A percentile compares a stretch with the other conserved stretches of the same genome.
phyloP scores from a whole-genome alignment of 108 stramenopile species.

The Heterococcus sp. region DNA sequence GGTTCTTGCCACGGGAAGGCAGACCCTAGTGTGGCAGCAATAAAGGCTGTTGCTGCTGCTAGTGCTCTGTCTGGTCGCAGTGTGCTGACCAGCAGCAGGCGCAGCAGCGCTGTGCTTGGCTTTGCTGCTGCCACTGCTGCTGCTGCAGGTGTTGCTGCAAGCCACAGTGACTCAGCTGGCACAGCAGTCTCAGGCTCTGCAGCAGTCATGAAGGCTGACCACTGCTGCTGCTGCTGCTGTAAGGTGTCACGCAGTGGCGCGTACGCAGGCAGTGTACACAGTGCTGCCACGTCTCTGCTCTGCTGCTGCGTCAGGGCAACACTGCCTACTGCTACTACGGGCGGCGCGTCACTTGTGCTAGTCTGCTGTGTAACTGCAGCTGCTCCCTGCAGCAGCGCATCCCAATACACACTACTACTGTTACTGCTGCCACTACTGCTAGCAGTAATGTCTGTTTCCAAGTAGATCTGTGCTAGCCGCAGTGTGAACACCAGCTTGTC shows the following conservation, averaged over 20 bases:
- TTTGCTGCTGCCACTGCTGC: background rate
- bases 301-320: constrained; percentile 17
- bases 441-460: constrained; percentile 42
- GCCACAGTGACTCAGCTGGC: constrained; percentile 1
- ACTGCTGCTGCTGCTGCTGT: background rate
- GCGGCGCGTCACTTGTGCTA: no score
- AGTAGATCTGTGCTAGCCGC: constrained; percentile 72
- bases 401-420: constrained; percentile 1
- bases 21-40: constrained; percentile 65
- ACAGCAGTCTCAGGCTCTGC: constrained; percentile 23
- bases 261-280: constrained; percentile 23
- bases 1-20: constrained; percentile 55
- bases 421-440: no score
- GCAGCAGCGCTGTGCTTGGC: constrained; percentile 31
- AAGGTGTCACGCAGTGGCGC: constrained; percentile 14
- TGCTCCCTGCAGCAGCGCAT: constrained; percentile 18
- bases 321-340: background rate
- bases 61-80: constrained; percentile 88
- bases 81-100: constrained; percentile 37
- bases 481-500: constrained; percentile 90
- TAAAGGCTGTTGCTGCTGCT: constrained; percentile 70
- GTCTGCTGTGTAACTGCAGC: background rate
- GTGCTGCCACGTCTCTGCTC: constrained; percentile 22
- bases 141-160: background rate
- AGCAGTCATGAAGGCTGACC: constrained; percentile 17